Evolutionary conservation across 306 rosid species (phyloP), one percentile per base, ranked within the genome.

Genomic region (Acmispon strigosus): DNA sequence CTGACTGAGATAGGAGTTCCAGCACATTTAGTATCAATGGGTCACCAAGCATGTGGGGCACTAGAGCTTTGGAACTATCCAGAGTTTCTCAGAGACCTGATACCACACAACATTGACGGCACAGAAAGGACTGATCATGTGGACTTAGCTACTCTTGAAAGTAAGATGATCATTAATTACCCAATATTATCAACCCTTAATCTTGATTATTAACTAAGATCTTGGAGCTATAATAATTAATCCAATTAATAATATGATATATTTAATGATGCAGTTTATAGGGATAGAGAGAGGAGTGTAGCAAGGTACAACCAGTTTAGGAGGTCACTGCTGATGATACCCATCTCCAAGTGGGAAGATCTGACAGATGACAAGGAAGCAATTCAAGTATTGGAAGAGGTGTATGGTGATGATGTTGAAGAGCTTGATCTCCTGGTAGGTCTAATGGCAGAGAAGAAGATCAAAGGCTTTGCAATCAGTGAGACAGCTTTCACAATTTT

Each of bases 361-460:
- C 50, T 87, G 14, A 87, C 88, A 0, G 82, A 85, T 62, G 92
- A 83, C 52, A 15, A 78, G 9, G 88, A 87, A 70, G 80, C 80
- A 15, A 78, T 85, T 60, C 6, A 73, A 54, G 80, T 51, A 3
- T 55, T 87, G 8, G 48, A 70, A 14, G 88, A 87, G 18, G 83
- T 87, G 9, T 87, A 87, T 10, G 86, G 85, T 3, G 76, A 73
- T 67, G 86, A 87, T 62, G 88, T 87, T 81, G 92, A 87, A 24
- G 60, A 78, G 69, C 85, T 87, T 17, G 92, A 85, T 74, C 7
- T 73, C 1, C 69, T 78, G 1, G 89, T 87, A n/a, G 92, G 92
- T 15, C 86, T 83, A 36, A 83, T 87, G 87, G 89, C 92, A 1
- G 89, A 85, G 80, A 87, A 83, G 66, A 87, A 87, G 78, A 87